Conservation (phyloP, 306 rosid genomes). For the Fragaria nilgerrensis region DNA sequence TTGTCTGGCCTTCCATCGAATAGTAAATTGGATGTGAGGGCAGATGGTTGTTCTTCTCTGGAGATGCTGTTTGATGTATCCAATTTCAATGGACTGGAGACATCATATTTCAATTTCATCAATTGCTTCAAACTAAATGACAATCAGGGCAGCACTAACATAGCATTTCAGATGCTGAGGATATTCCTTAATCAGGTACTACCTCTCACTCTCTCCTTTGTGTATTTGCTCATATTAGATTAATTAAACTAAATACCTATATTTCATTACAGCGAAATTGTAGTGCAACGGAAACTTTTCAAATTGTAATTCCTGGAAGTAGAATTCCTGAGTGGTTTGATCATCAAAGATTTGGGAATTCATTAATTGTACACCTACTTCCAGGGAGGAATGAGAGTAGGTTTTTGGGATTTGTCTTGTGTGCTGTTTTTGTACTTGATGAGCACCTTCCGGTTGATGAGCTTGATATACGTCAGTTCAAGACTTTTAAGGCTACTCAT, state of each 20-base stretch:
- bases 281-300: neutral
- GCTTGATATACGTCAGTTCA: neutral
- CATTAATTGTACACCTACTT: neutral
- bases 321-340: neutral
- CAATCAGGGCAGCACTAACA: neutral
- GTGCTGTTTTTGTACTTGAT: neutral
- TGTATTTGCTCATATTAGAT: neutral
- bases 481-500: neutral
- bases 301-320: neutral
- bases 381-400: neutral
- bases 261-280: neutral
- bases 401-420: constrained; percentile 3
- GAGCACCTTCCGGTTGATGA: neutral
- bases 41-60: neutral
- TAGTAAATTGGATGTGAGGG: neutral
- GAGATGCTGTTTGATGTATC: neutral
- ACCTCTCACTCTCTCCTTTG: neutral
- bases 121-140: neutral
- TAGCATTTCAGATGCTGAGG: neutral
- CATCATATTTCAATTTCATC: neutral
- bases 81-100: neutral
- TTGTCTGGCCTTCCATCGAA: neutral
- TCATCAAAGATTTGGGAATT: neutral
- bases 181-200: neutral
- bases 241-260: neutral